Evolutionary conservation across 441 rosid species (phyloP), one percentile per base, ranked within the genome.

Genomic region (Croton laevigatus): DNA sequence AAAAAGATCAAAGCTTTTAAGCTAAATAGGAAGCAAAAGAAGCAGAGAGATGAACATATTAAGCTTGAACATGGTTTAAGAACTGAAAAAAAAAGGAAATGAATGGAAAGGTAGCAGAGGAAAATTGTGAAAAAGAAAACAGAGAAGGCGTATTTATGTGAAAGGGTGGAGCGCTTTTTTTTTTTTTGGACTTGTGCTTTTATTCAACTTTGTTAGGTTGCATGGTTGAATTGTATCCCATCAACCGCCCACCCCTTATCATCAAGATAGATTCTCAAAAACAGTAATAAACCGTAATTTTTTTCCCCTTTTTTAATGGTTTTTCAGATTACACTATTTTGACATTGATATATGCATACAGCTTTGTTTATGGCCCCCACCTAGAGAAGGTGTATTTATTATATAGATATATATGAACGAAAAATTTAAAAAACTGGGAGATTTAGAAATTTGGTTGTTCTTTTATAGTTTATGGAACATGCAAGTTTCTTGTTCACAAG

Each of bases 201-300:
- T 64, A 69, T 79, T 84, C 85, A 79, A 84, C 85, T 27, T 17
- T 69, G 79, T n/a, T 75, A 78, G 85, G 83, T 79, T 66, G 74
- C 79, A 54, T 19, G 69, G 74, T 77, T 75, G 83, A 79, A 79
- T 76, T 73, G 60, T 65, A 32, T 38, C 67, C 49, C 5, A 61
- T 74, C 68, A 44, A 48, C 75, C 61, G 71, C 36, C 75, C 73
- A 54, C 58, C 60, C 8, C 4, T 37, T 42, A 48, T 20, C 34
- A 44, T 6, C 57, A 17, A 37, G 40, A 69, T 71, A 73, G 73
- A 27, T 64, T 67, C 76, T 19, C 32, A n/a, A 27, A n/a, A 54
- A 36, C 4, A 44, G 27, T 45, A 13, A 20, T 3, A 70, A 44
- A 11, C 11, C 22, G 0, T 37, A 17, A 8, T n/a, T 10, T 9